Evolutionary conservation across 768 basidiomycete species (phyloP), one percentile per base, ranked within the genome.

Genomic region (Podaxis mareebaensis): DNA sequence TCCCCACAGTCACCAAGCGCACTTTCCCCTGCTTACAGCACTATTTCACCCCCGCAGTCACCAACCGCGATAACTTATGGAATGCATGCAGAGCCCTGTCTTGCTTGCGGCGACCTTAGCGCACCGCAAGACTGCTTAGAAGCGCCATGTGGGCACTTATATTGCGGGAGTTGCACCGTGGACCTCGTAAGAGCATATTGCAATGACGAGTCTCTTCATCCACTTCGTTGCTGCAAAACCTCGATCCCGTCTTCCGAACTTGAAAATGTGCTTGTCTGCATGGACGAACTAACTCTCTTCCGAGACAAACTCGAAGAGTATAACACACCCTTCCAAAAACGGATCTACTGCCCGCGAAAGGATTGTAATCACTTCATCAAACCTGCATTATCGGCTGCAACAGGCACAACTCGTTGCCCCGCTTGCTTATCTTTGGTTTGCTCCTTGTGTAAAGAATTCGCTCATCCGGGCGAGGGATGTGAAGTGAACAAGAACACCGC

Each of bases 181-280:
- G 51, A 17, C 28, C 54, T 65, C 5, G 64, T 57, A 46, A 33
- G 40, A 24, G 44, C 53, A 12, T 61, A 22, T 55, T 61, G 60
- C 53, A 65, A 60, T 28, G 60, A 61, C 36, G 64, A 65, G 49
- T 33, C 53, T 26, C 40, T 53, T 12, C 61, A 61, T 44, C 64
- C 64, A 6, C 53, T 54, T 20, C 60, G 53, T 33, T 65, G 64
- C 33, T 65, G 64, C 60, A 52, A 58, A 52, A 61, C 48, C 15
- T 46, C 56, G 36, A 26, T 55, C 0, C 60, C 61, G 15, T 28
- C 54, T 13, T 36, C 59, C 5, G 44, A 17, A 46, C 17, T 46
- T 20, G 44, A 46, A 46, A 13, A 46, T 5, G 3, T 46, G 3
- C 44, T 44, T n/a, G 56, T 53, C 38, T 49, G 57, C 1, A 33